Percentiles rank a stretch among this genome's conserved stretches.
These are phyloP conservation scores for Microbotryomycetes sp. DNA, from an alignment of 1,284 basidiomycete species.

Conservation along the genomic window DNA sequence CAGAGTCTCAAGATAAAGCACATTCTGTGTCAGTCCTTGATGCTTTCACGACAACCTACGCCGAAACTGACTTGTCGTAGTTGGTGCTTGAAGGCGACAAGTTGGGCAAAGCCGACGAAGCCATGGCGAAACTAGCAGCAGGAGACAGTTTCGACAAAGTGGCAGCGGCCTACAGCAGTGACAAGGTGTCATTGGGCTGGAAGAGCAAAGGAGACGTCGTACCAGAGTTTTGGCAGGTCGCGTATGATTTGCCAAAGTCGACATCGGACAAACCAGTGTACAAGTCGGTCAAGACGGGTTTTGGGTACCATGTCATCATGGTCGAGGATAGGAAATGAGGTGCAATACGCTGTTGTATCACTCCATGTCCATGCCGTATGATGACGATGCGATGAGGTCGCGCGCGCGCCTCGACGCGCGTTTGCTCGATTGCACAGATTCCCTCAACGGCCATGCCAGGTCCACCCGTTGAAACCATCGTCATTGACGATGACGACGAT, in stretches of 20 bases:
- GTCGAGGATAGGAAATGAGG: background rate
- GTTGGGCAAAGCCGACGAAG: background rate
- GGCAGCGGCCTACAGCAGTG: background rate
- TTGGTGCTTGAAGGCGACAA: too few relatives aligned
- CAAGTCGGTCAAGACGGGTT: background rate
- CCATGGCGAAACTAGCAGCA: background rate
- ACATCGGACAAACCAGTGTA: background rate
- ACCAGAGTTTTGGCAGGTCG: background rate
- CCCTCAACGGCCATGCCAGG: too few relatives aligned
- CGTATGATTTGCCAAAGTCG: background rate
- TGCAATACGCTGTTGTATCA: too few relatives aligned
- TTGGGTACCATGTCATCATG: background rate
- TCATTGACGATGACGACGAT: slow-evolving; percentile 9
- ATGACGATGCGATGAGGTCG: background rate
- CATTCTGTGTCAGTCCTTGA: background rate
- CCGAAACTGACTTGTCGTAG: too few relatives aligned
- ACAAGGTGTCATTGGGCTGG: background rate
- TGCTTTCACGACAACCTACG: too few relatives aligned
- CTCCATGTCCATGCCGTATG: background rate
- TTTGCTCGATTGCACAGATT: too few relatives aligned
- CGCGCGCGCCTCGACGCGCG: background rate
- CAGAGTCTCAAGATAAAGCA: background rate
- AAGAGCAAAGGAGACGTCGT: background rate
- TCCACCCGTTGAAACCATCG: slow-evolving; percentile 8
- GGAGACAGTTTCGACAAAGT: background rate